Conservation (phyloP, 2,329 filamentous ascomycete genomes). For the Phaeosphaeriaceae sp. region DNA sequence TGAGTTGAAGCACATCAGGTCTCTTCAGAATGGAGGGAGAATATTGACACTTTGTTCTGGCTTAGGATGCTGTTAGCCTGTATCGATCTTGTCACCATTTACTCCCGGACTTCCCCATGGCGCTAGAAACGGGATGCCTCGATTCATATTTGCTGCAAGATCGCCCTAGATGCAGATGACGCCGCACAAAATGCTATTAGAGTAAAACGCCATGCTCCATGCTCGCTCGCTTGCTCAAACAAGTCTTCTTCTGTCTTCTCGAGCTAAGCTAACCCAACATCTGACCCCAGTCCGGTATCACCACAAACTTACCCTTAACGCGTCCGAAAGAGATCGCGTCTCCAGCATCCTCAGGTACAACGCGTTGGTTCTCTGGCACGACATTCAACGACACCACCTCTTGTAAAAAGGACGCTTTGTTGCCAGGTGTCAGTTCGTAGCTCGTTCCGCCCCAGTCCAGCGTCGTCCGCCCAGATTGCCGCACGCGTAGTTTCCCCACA, state of each 20-base stretch:
- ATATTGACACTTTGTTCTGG: background rate
- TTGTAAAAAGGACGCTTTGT: constrained; percentile 65
- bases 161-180: background rate
- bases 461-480: constrained; percentile 66
- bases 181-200: background rate
- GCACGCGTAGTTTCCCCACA: constrained; percentile 68
- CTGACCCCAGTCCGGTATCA: constrained; percentile 66
- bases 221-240: background rate
- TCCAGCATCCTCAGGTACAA: constrained; percentile 45
- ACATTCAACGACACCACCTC: constrained; percentile 59
- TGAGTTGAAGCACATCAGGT: background rate
- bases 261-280: constrained; percentile 49
- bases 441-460: constrained; percentile 69
- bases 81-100: no score
- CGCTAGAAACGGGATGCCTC: background rate
- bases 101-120: no score
- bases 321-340: constrained; percentile 65
- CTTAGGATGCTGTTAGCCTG: no score
- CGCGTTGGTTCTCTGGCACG: constrained; percentile 43
- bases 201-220: background rate
- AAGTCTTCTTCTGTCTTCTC: background rate
- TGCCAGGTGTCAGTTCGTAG: constrained; percentile 64
- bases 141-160: background rate
- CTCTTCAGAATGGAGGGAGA: background rate
- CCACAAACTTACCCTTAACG: constrained; percentile 69